Conservation (phyloP, 2,329 filamentous ascomycete genomes). For the Fusarium chuoi region DNA sequence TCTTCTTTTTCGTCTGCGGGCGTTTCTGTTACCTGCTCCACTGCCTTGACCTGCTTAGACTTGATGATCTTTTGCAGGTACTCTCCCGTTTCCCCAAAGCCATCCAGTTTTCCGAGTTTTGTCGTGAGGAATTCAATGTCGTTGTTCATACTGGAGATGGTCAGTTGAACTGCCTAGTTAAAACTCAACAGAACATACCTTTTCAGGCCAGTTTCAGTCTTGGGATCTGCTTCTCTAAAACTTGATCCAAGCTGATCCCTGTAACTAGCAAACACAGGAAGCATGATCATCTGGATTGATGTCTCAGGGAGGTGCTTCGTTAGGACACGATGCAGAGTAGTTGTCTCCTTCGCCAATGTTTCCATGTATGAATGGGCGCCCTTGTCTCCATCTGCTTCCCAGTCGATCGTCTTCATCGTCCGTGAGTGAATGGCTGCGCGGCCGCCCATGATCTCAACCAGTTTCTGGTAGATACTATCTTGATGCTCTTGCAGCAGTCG, state of each 20-base stretch:
- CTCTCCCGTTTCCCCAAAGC: slow-evolving; percentile 78
- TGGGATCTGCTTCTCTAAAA: slow-evolving; percentile 72
- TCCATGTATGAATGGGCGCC: slow-evolving; percentile 81
- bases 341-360: slow-evolving; percentile 85
- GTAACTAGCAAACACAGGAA: slow-evolving; percentile 84
- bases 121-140: slow-evolving; percentile 79
- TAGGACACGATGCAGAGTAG: slow-evolving; percentile 83
- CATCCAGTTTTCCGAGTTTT: slow-evolving; percentile 80
- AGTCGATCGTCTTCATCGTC: slow-evolving; percentile 78
- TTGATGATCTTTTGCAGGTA: slow-evolving; percentile 73
- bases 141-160: slow-evolving; percentile 70
- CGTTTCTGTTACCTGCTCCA: slow-evolving; percentile 23
- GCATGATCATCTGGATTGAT: slow-evolving; percentile 85
- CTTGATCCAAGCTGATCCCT: slow-evolving; percentile 80
- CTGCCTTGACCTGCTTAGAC: slow-evolving; percentile 59
- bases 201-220: slow-evolving; percentile 73
- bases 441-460: slow-evolving; percentile 90
- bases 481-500: slow-evolving; percentile 89
- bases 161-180: slow-evolving; percentile 13
- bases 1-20: slow-evolving; percentile 22
- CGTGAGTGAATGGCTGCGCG: slow-evolving; percentile 79
- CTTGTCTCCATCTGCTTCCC: slow-evolving; percentile 65
- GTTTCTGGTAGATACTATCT: slow-evolving; percentile 88
- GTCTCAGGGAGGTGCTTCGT: slow-evolving; percentile 82
- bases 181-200: slow-evolving; percentile 64